Evolutionary conservation across 1,284 basidiomycete species (phyloP), one percentile per base, ranked within the genome.

Genomic region (Ganoderma sinense): DNA sequence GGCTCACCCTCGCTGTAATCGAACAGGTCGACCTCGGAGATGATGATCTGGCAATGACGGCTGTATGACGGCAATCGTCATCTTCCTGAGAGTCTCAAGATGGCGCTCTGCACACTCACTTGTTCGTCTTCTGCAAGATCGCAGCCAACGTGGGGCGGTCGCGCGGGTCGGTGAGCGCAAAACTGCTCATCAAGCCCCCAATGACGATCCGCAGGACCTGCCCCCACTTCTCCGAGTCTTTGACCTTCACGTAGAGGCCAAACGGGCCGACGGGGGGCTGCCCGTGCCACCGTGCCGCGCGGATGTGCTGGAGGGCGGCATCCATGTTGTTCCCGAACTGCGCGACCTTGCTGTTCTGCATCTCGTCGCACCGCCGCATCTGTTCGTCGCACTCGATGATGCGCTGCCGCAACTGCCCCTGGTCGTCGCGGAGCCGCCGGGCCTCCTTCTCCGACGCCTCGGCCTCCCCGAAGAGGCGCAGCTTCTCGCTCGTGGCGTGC

Each of bases 211-310:
- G 88, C 71, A 98, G 79, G 8, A 95, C 75, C 0, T 83, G 81
- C 0, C 88, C 89, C 90, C 95, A 99, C 40, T 79, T 82, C 71
- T 83, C 72, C 0, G 84, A 81, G 69, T 98, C 94, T 72, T 84
- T 89, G 62, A 97, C 88, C 75, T 92, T 92, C 73, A 99, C 91
- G 78, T 89, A 88, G 58, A 86, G 73, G 0, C 97, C 97, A n/a
- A 99, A 83, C 0, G 97, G 96, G 0, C 98, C 98, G 36, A 98
- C 80, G 0, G 97, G 97, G 20, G 78, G 81, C 45, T 91, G 85
- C 11, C 92, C 92, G 36, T 84, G 77, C 95, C 95, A 96, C 6
- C 74, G 79, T 72, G 83, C 82, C 11, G 74, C 75, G n/a, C 82
- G 75, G 63, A 98, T 93, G 51, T 80, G 82, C 6, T 84, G 83